Base-by-base conservation (phyloP, 208 protist genomes). In the Porcisia hertigi region DNA sequence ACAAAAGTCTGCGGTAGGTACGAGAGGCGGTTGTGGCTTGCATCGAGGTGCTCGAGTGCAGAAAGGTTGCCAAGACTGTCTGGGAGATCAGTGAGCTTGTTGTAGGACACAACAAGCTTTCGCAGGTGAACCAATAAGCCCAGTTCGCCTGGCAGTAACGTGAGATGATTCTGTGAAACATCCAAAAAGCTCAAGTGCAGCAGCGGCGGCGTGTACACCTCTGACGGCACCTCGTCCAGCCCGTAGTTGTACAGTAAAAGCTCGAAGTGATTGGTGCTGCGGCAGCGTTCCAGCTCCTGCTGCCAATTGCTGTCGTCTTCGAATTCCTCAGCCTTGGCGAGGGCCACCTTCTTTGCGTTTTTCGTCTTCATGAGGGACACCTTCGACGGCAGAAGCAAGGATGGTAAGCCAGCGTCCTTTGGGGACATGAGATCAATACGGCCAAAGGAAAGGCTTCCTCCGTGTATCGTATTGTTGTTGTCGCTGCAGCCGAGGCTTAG, bases 51-150 rank as follows among this genome's bases (percentile, higher is more conserved):
- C 69, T 95, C 88, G 9, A 97, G 83, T 70, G 86, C 71, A 39
- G 39, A 60, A 36, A 97, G 76, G 52, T 92, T 83, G 34, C 91
- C 91, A 7, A 97, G 65, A 58, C 88, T 91, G 43, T 90, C 86
- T 1, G 94, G 94, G 30, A 97, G 82, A 57, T 87, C 80, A 55
- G 63, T 82, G 18, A 97, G 83, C 75, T 92, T 75, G 77, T 97
- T 97, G 83, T 96, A 86, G n/a, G 92, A 88, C 52, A 97, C 80
- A 9, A 86, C 69, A 6, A 97, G 69, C 72, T 86, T 88, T 62
- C 83, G 87, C 41, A 97, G 67, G 49, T 86, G 77, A 30, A 76
- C 57, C 18, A 97, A 70, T 73, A 93, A 90, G 53, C 89, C 90
- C 59, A 97, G 66, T 77, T 97, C 88, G 62, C 90, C 77, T 11